Percentiles rank a stretch among this genome's conserved stretches.
Evolutionary conservation across 768 basidiomycete genomes (phyloP).

Genomic region (Butyriboletus loyo): DNA sequence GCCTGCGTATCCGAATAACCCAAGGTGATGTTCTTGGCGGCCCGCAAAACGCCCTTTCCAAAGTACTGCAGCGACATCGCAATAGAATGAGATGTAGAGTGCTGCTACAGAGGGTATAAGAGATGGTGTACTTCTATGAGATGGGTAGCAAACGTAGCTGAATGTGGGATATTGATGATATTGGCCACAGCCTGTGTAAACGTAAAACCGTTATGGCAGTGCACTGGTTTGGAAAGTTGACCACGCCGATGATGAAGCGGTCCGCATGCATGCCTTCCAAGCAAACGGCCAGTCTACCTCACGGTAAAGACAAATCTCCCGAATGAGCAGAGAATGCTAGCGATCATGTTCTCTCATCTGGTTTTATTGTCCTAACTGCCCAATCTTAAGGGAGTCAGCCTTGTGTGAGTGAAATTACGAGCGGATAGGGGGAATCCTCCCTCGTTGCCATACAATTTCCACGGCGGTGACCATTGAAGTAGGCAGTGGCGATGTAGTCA

Average conservation of each 20-base stretch:
- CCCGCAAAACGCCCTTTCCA: constrained; percentile 80
- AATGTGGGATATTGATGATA: neutral
- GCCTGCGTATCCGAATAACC: constrained; percentile 94
- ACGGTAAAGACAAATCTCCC: no score
- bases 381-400: no score
- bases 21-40: constrained; percentile 94
- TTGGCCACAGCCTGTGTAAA: constrained; percentile 8
- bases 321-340: no score
- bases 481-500: neutral
- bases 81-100: neutral
- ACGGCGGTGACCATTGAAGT: no score
- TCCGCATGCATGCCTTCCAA: constrained; percentile 93
- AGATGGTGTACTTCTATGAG: constrained; percentile 5
- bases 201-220: neutral
- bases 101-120: constrained; percentile 10
- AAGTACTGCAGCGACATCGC: constrained; percentile 67
- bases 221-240: constrained; percentile 1
- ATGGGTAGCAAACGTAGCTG: constrained; percentile 21
- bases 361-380: no score
- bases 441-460: neutral
- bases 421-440: no score
- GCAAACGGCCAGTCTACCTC: no score
- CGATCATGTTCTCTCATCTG: no score
- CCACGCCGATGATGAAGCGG: constrained; percentile 83
- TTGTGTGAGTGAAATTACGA: no score